Base-by-base conservation (phyloP, 345 rosid species). In the Arabis alpina region DNA sequence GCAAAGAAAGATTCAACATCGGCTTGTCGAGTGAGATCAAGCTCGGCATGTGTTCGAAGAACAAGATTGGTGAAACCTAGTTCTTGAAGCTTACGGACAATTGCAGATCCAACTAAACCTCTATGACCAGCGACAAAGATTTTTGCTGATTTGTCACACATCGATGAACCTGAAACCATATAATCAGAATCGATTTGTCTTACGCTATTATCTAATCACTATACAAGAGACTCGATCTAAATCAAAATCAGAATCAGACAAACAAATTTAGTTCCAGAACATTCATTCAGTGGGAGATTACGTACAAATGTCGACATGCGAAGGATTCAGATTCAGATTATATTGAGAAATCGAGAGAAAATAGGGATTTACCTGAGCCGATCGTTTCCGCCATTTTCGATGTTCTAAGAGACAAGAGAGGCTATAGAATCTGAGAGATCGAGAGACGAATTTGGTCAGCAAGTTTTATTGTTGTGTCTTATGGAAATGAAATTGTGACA, bases 111-210 rank as follows among this genome's bases (percentile, higher is more conserved):
- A 11, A 89, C 98, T 2, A 94, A 85, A 15, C 99, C 99, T 1
- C 96, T 78, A 80, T 94, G 97, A 50, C 99, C 99, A 9, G 99
- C 98, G 13, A 94, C 96, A 58, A 94, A 94, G 76, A 89, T 80
- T 84, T 89, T 94, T 41, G 89, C 87, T 2, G 92, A 83, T 77
- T 82, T 89, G 8, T 84, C 81, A 8, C 87, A 61, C 78, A 89
- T 71, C 71, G 84, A 88, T 56, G 87, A 77, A 47, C 64, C 79
- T 14, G 40, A 36, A 34, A 2, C 40, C 9, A 8, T 2, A 6
- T 7, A 32, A 5, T 3, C 5, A 3, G 32, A 28, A 28, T 3
- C 32, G 32, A 28, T 28, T 19, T 19, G 23, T 19, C 23, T 19
- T 19, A 19, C 23, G 1, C 23, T 19, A 19, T 19, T 19, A 19